These are phyloP conservation scores for Diaporthe ampelina DNA, from an alignment of 2,329 filamentous ascomycete species.

Conservation along the genomic window DNA sequence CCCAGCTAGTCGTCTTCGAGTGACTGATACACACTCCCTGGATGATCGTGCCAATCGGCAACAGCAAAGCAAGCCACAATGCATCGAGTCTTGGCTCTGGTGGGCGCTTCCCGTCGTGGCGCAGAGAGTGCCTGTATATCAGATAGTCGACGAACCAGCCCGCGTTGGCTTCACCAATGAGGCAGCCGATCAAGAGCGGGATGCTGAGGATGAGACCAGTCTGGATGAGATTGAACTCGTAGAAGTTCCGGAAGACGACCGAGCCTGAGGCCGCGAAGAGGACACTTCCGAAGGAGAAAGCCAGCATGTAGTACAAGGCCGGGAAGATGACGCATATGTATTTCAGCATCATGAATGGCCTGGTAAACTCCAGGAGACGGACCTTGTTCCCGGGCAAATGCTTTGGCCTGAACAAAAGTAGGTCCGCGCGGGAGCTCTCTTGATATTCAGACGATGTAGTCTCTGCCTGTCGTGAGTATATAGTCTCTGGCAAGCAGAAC, in stretches of 20 bases:
- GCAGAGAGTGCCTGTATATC: constrained; percentile 47
- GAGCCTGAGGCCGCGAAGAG: constrained; percentile 46
- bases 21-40: constrained; percentile 46
- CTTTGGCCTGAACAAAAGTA: constrained; percentile 32
- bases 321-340: constrained; percentile 45
- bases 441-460: background rate
- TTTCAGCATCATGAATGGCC: constrained; percentile 45
- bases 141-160: constrained; percentile 49
- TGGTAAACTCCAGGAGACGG: constrained; percentile 41
- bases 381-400: constrained; percentile 34
- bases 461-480: constrained; percentile 43
- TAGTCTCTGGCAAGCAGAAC: constrained; percentile 48
- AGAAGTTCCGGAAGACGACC: constrained; percentile 43
- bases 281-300: constrained; percentile 46
- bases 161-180: constrained; percentile 47
- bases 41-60: constrained; percentile 47
- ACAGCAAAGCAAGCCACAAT: constrained; percentile 47
- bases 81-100: constrained; percentile 52
- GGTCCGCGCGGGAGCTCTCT: constrained; percentile 31
- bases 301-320: constrained; percentile 45
- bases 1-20: constrained; percentile 50
- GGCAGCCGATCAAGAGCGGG: constrained; percentile 46
- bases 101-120: constrained; percentile 46
- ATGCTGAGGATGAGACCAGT: constrained; percentile 47
- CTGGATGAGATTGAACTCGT: constrained; percentile 45